Conservation (phyloP, 257 asterid genomes). For the Orobanche coerulescens region DNA sequence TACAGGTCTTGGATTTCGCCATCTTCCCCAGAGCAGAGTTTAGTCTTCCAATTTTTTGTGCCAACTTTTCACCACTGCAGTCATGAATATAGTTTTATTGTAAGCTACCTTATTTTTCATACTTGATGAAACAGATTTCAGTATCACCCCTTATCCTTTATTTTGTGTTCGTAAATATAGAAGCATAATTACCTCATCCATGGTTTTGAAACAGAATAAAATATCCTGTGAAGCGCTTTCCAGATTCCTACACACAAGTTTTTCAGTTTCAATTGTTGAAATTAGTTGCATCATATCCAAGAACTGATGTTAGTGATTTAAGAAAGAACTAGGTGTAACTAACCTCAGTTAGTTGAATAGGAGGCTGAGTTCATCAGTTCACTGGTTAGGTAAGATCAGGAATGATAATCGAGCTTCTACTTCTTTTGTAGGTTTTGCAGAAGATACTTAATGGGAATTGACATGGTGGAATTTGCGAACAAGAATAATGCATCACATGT, state of each 20-base stretch:
- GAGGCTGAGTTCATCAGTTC: too few relatives aligned
- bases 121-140: background rate
- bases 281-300: too few relatives aligned
- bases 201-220: background rate
- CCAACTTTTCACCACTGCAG: conserved; percentile 66
- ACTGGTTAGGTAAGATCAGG: too few relatives aligned
- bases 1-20: conserved; percentile 92
- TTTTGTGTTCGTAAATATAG: background rate
- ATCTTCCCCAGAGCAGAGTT: conserved; percentile 72
- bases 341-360: too few relatives aligned
- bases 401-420: too few relatives aligned
- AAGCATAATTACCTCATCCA: background rate
- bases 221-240: background rate
- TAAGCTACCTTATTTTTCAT: conserved; percentile 32
- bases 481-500: too few relatives aligned
- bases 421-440: too few relatives aligned
- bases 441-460: too few relatives aligned
- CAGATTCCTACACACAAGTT: background rate
- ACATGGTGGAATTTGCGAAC: too few relatives aligned
- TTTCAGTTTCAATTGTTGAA: too few relatives aligned
- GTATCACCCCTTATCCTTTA: background rate
- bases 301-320: too few relatives aligned
- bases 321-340: too few relatives aligned
- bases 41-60: conserved; percentile 92
- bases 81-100: conserved; percentile 67